Evolutionary conservation across 2,329 filamentous ascomycete species (phyloP).

Genomic region (Ramularia endophylla): DNA sequence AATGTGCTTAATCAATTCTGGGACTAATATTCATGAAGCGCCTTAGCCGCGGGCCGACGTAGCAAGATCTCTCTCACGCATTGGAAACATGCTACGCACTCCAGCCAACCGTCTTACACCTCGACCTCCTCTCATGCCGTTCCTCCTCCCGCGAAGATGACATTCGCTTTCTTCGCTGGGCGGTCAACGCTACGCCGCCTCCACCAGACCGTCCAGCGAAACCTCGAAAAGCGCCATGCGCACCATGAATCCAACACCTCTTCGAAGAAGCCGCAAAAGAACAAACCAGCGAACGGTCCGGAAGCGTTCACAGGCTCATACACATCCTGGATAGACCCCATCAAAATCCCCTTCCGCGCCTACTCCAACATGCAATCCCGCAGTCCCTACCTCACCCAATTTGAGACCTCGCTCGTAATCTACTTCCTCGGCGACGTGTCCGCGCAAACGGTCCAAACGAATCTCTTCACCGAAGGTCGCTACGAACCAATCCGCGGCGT

Average conservation of each 20-base stretch:
- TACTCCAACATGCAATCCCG: slow-evolving; percentile 67
- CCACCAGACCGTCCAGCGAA: slow-evolving; percentile 30
- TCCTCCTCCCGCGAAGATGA: slow-evolving; percentile 19
- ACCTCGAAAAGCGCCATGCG: slow-evolving; percentile 19
- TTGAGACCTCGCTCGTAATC: slow-evolving; percentile 68
- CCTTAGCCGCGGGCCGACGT: too few relatives aligned
- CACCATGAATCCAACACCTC: slow-evolving; percentile 13
- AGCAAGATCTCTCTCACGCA: too few relatives aligned
- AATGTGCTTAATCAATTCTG: too few relatives aligned
- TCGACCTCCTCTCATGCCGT: slow-evolving; percentile 5
- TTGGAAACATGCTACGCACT: too few relatives aligned
- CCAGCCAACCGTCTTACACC: too few relatives aligned
- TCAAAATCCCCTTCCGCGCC: slow-evolving; percentile 41
- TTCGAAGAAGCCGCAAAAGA: neutral
- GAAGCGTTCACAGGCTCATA: slow-evolving; percentile 36
- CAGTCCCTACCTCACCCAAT: slow-evolving; percentile 72
- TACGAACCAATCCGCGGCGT: slow-evolving; percentile 66
- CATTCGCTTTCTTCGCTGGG: slow-evolving; percentile 21
- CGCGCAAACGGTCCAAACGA: slow-evolving; percentile 59
- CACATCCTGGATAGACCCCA: slow-evolving; percentile 43
- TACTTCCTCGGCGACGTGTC: slow-evolving; percentile 73
- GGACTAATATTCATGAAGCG: too few relatives aligned
- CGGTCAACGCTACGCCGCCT: slow-evolving; percentile 26
- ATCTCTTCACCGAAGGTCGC: slow-evolving; percentile 28
- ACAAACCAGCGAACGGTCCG: neutral